Evolutionary conservation across 768 basidiomycete species (phyloP).

Genomic region (Hortiboletus campestris): DNA sequence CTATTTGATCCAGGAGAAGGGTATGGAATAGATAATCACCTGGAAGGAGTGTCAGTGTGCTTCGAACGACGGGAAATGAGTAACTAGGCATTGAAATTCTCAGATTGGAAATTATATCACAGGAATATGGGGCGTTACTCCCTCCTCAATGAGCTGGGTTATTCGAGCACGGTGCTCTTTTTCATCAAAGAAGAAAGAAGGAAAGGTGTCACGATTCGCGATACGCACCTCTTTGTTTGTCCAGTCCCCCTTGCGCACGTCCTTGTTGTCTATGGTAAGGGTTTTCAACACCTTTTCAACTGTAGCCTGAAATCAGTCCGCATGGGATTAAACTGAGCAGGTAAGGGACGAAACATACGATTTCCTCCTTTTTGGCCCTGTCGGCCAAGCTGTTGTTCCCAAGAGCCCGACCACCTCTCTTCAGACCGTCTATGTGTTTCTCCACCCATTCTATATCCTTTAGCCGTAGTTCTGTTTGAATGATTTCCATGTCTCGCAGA

Average conservation of each 20-base stretch:
- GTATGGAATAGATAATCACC: constrained; percentile 18
- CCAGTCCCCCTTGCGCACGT: constrained; percentile 93
- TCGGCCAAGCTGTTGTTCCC: constrained; percentile 82
- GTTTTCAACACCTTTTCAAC: constrained; percentile 83
- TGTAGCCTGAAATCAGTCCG: constrained; percentile 52
- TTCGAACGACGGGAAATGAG: neutral
- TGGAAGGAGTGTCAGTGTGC: constrained; percentile 12
- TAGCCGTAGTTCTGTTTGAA: constrained; percentile 86
- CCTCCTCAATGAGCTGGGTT: constrained; percentile 97
- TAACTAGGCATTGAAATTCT: constrained; percentile 19
- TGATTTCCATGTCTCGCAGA: constrained; percentile 95
- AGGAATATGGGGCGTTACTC: constrained; percentile 83
- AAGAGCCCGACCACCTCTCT: constrained; percentile 69
- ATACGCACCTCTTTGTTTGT: constrained; percentile 88
- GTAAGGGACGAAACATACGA: constrained; percentile 48
- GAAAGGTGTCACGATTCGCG: neutral
- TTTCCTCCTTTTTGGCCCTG: constrained; percentile 95
- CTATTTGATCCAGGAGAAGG: constrained; percentile 51
- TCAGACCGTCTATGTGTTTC: constrained; percentile 78
- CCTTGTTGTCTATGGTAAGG: constrained; percentile 78
- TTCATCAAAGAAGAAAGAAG: constrained; percentile 48
- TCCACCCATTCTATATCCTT: constrained; percentile 99
- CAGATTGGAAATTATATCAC: constrained; percentile 61
- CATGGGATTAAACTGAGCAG: constrained; percentile 1
- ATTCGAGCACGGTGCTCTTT: constrained; percentile 78